Conservation (phyloP, 768 basidiomycete species). For the Calocybe indica region DNA sequence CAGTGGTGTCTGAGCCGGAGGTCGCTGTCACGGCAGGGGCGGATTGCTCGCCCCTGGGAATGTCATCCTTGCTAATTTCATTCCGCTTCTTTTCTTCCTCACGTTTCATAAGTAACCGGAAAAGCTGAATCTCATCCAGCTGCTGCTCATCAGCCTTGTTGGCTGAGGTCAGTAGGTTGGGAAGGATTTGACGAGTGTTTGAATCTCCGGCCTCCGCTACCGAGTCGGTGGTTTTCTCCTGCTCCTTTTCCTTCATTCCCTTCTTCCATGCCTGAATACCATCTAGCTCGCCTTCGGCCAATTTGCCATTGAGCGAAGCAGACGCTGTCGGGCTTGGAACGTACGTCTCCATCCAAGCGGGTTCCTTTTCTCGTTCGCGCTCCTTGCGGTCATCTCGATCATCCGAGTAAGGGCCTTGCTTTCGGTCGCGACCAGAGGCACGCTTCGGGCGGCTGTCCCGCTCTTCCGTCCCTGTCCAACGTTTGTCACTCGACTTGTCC, state of each 20-base stretch:
- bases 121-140: slow-evolving; percentile 79
- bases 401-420: slow-evolving; percentile 38
- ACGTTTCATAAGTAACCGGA: slow-evolving; percentile 78
- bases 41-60: neutral
- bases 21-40: too few species aligned
- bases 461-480: slow-evolving; percentile 62
- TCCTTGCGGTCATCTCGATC: slow-evolving; percentile 36
- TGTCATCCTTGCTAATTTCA: slow-evolving; percentile 13
- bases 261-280: slow-evolving; percentile 87
- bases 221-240: slow-evolving; percentile 31
- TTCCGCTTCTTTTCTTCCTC: slow-evolving; percentile 49
- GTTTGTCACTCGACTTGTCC: slow-evolving; percentile 44
- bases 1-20: too few species aligned
- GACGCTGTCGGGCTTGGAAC: slow-evolving; percentile 49
- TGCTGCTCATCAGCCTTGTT: slow-evolving; percentile 18
- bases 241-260: slow-evolving; percentile 71
- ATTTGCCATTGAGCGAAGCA: slow-evolving; percentile 60
- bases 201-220: neutral
- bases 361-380: slow-evolving; percentile 75
- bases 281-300: slow-evolving; percentile 65
- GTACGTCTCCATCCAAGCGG: slow-evolving; percentile 91
- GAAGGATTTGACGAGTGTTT: slow-evolving; percentile 1
- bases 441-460: slow-evolving; percentile 63
- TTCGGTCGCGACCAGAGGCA: slow-evolving; percentile 51
- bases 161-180: slow-evolving; percentile 8